Conservation (phyloP, 768 basidiomycete species). For the Brasilioporus rufonigricans region DNA sequence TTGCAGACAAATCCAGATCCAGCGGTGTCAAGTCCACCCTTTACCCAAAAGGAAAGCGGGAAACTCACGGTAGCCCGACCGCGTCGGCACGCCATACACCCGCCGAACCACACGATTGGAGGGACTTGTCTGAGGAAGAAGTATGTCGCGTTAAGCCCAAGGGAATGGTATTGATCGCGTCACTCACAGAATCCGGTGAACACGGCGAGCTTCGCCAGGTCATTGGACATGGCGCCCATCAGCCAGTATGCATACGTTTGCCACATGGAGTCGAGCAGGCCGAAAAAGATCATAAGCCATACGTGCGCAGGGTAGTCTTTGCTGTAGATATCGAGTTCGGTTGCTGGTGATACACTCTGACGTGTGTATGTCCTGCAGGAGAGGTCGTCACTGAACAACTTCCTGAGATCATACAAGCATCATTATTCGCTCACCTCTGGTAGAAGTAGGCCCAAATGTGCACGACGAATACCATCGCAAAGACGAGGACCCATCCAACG, state of each 20-base stretch:
- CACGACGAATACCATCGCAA: slow-evolving; percentile 63
- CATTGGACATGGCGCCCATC: slow-evolving; percentile 86
- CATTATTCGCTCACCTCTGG: slow-evolving; percentile 50
- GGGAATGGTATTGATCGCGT: background rate
- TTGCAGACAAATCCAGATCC: background rate
- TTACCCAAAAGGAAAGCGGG: no score
- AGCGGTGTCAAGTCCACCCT: background rate
- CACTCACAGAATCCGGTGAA: slow-evolving; percentile 79
- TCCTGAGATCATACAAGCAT: background rate
- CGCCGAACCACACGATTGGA: slow-evolving; percentile 74
- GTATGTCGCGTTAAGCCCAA: background rate
- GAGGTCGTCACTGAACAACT: background rate
- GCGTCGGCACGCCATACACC: slow-evolving; percentile 73
- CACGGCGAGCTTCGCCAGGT: slow-evolving; percentile 75
- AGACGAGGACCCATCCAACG: slow-evolving; percentile 62
- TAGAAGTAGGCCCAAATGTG: slow-evolving; percentile 81
- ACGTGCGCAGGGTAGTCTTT: slow-evolving; percentile 53
- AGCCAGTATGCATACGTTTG: slow-evolving; percentile 83
- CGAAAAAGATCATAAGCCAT: slow-evolving; percentile 70
- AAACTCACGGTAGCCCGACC: slow-evolving; percentile 55
- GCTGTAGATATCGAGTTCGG: slow-evolving; percentile 60
- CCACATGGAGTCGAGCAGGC: slow-evolving; percentile 84
- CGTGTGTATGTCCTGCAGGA: slow-evolving; percentile 51
- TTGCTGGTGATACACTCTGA: slow-evolving; percentile 35
- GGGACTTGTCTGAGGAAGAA: slow-evolving; percentile 54